These are phyloP conservation scores for Sisymbrium altissimum DNA, from an alignment of 345 rosid genomes.

Conservation along the genomic window DNA sequence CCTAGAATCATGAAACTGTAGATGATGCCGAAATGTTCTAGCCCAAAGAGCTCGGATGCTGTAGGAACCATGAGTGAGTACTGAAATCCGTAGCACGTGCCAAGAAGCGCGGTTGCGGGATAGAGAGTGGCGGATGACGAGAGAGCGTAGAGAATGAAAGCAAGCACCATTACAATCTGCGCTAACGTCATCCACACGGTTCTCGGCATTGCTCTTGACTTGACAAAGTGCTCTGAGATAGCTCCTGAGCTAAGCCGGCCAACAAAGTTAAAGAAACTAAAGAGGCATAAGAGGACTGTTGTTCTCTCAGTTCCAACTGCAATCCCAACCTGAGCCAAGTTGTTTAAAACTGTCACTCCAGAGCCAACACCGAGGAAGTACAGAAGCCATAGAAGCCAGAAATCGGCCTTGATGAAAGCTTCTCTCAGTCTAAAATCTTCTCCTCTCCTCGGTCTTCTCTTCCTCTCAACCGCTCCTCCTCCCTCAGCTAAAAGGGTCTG, in stretches of 20 bases:
- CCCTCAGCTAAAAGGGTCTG: too few species aligned
- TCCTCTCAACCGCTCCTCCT: background rate
- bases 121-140: background rate
- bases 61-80: background rate
- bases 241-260: background rate
- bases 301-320: background rate
- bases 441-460: background rate
- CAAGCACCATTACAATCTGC: background rate
- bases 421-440: background rate
- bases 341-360: background rate
- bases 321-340: background rate
- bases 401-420: background rate
- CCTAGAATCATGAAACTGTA: background rate
- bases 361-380: background rate
- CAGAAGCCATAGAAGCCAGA: background rate
- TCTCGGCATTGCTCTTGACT: background rate
- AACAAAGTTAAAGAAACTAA: background rate
- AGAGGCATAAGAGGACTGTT: background rate
- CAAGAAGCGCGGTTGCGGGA: background rate
- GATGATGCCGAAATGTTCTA: background rate
- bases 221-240: background rate
- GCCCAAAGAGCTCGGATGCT: background rate
- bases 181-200: background rate
- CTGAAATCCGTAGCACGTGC: background rate
- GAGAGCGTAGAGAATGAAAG: too few species aligned